These are phyloP conservation scores for Plenodomus tracheiphilus DNA, from an alignment of 2,329 filamentous ascomycete species.

Conservation along the genomic window DNA sequence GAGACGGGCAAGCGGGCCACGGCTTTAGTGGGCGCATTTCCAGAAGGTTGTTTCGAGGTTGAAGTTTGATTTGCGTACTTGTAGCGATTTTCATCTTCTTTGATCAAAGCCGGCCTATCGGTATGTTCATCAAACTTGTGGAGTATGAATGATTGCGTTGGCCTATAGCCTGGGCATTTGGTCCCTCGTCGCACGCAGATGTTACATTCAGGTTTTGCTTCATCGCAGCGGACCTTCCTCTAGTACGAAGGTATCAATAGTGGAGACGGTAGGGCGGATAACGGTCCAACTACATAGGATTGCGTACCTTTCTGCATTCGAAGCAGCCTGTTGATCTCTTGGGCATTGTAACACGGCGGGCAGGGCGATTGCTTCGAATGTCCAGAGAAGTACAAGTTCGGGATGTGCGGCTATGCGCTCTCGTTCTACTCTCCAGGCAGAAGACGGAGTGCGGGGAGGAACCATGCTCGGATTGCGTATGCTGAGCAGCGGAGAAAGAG, in stretches of 20 bases:
- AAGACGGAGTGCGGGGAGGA: not conserved
- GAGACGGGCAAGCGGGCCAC: conserved; percentile 15
- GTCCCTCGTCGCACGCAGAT: conserved; percentile 39
- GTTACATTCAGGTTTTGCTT: conserved; percentile 41
- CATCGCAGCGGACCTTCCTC: conserved; percentile 44
- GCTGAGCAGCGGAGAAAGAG: not conserved
- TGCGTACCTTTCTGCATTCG: conserved; percentile 38
- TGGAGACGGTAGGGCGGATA: not conserved
- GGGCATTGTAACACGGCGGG: conserved; percentile 31
- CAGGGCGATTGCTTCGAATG: conserved; percentile 9
- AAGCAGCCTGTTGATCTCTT: conserved; percentile 44
- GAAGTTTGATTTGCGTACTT: conserved; percentile 32
- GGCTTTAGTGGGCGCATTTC: conserved; percentile 3
- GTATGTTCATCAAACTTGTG: conserved; percentile 37
- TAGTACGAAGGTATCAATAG: not conserved
- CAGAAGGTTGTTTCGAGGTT: conserved; percentile 5
- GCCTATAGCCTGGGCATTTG: conserved; percentile 43
- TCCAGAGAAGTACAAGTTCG: not conserved
- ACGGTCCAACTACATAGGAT: not conserved
- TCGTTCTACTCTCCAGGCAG: conserved; percentile 1
- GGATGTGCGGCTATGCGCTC: not conserved
- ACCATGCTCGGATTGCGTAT: conserved; percentile 3
- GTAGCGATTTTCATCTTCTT: conserved; percentile 41
- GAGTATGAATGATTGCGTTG: conserved; percentile 40
- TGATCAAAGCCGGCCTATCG: conserved; percentile 37